phyloP scores from a whole-genome alignment of 1,284 basidiomycete species.

The Hymenochaete sp. region DNA sequence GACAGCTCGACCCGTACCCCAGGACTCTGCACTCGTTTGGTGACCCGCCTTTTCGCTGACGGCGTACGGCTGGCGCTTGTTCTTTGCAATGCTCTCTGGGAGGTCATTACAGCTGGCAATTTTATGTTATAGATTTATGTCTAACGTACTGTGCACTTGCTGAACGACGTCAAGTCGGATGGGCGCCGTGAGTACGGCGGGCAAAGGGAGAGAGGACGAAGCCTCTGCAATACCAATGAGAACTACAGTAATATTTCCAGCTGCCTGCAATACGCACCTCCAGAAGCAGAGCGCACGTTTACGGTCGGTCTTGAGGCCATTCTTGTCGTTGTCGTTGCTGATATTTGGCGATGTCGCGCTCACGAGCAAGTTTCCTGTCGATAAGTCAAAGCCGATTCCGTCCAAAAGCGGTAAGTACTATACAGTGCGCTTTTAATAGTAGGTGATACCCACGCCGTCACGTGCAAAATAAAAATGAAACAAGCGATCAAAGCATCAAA shows the following conservation, averaged over 20 bases:
- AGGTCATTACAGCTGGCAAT: not conserved
- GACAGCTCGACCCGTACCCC: conserved; percentile 99
- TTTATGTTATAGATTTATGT: not conserved
- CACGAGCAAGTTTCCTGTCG: not conserved
- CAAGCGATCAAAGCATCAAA: too few relatives aligned
- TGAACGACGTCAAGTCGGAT: conserved; percentile 98
- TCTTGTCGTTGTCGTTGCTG: conserved; percentile 26
- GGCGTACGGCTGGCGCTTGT: conserved; percentile 95
- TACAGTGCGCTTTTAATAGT: too few relatives aligned
- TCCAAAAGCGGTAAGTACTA: too few relatives aligned
- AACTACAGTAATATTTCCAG: conserved; percentile 14
- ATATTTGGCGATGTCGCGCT: conserved; percentile 10
- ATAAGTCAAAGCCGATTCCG: too few relatives aligned
- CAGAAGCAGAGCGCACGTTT: conserved; percentile 67
- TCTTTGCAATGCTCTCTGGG: conserved; percentile 95
- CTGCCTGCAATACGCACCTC: conserved; percentile 40
- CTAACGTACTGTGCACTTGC: conserved; percentile 90
- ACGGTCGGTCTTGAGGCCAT: conserved; percentile 92
- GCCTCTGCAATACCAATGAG: conserved; percentile 46
- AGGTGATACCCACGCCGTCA: too few relatives aligned
- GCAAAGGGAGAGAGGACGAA: conserved; percentile 85
- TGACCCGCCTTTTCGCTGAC: conserved; percentile 98
- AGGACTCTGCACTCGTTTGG: conserved; percentile 98
- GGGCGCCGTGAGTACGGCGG: conserved; percentile 95
- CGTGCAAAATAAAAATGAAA: too few relatives aligned